phyloP scores from a whole-genome alignment of 352 stramenopile genomes.

The Heterotrichella gracilis region DNA sequence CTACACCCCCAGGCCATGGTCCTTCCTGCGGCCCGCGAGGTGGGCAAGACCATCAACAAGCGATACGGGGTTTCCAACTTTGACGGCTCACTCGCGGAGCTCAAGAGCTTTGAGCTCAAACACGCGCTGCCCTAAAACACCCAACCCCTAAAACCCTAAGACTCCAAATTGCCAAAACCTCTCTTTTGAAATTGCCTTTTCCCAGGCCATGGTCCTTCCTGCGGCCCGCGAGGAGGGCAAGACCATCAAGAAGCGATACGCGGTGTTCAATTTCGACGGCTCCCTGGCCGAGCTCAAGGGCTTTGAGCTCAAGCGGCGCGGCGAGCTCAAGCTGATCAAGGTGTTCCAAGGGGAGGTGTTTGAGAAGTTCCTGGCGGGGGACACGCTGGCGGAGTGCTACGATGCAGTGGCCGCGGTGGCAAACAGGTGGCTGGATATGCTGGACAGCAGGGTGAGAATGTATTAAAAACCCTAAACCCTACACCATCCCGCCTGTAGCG shows the following conservation, averaged over 20 bases:
- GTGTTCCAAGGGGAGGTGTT: slow-evolving; percentile 93
- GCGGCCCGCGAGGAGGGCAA: slow-evolving; percentile 87
- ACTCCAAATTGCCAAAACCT: too few species aligned
- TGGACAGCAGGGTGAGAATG: too few species aligned
- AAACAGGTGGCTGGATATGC: slow-evolving; percentile 90
- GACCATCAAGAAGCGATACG: slow-evolving; percentile 86
- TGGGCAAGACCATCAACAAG: slow-evolving; percentile 92
- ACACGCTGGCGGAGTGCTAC: slow-evolving; percentile 68
- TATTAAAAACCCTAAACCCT: too few species aligned
- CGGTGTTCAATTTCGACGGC: slow-evolving; percentile 58
- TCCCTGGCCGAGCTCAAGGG: slow-evolving; percentile 58
- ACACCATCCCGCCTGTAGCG: too few species aligned
- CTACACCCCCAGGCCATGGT: too few species aligned
- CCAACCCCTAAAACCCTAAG: too few species aligned
- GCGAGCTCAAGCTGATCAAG: slow-evolving; percentile 94
- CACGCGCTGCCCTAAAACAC: too few species aligned
- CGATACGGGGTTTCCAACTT: slow-evolving; percentile 66
- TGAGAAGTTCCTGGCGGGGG: slow-evolving; percentile 68
- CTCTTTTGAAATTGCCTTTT: too few species aligned
- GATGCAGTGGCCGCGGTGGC: slow-evolving; percentile 63
- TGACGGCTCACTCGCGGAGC: slow-evolving; percentile 46
- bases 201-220: slow-evolving; percentile 90
- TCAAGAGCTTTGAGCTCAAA: slow-evolving; percentile 93
- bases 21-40: slow-evolving; percentile 76
- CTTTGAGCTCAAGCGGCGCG: slow-evolving; percentile 91